Evolutionary conservation across 2,329 filamentous ascomycete genomes (phyloP).

Genomic region (Daldinia eschscholtzii): DNA sequence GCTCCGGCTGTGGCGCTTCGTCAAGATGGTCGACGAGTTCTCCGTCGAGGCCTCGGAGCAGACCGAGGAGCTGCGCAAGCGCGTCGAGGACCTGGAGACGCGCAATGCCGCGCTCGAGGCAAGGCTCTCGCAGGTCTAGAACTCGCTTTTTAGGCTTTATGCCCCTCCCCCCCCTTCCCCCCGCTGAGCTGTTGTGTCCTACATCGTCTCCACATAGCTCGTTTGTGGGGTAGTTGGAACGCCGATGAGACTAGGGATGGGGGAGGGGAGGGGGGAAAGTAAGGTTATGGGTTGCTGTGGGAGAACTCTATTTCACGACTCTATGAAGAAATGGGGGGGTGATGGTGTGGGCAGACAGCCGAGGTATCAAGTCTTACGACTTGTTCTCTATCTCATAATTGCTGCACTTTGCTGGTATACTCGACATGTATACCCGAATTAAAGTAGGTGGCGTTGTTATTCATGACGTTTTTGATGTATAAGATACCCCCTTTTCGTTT

Average conservation of each 20-base stretch:
- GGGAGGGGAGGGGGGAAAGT: not conserved
- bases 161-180: too few species aligned
- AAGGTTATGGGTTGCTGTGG: conserved; percentile 32
- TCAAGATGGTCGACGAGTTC: conserved; percentile 78
- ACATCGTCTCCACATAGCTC: not conserved
- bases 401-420: not conserved
- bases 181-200: too few species aligned
- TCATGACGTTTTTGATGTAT: not conserved
- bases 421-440: not conserved
- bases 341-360: not conserved
- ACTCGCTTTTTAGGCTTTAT: not conserved
- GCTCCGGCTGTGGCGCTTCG: conserved; percentile 75
- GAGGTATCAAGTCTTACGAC: not conserved
- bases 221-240: not conserved
- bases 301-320: conserved; percentile 28
- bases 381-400: not conserved
- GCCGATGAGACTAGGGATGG: conserved; percentile 15
- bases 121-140: conserved; percentile 1
- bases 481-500: conserved; percentile 1
- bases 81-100: conserved; percentile 64
- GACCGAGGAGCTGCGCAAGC: conserved; percentile 66
- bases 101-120: conserved; percentile 57
- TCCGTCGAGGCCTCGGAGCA: conserved; percentile 72
- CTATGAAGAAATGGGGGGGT: not conserved
- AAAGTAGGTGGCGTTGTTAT: not conserved